Base-by-base conservation (phyloP, 2,329 filamentous ascomycete genomes). In the Aureobasidium sp. region DNA sequence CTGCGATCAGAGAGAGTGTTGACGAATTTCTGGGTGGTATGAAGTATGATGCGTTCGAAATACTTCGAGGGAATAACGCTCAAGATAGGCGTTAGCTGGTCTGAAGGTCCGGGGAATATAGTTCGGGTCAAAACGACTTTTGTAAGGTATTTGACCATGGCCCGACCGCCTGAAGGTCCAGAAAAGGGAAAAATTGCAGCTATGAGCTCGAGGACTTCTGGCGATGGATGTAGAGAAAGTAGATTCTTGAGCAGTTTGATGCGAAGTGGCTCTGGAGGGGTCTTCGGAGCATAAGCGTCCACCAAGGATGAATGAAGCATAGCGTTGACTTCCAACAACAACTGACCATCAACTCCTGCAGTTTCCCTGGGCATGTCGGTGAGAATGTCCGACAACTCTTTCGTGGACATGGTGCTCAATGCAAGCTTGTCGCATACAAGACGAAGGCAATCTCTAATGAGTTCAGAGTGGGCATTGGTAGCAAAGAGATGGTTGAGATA, bases 391-490 rank as follows among this genome's bases (percentile, higher is more conserved):
- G 49, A 27, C 11, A 67, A 23, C 35, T 64, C 60, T 3, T 60
- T 21, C 3, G 38, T 35, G 5, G 9, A 33, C 13, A 69, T 25
- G 2, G 64, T 66, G 21, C 58, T 55, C 19, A 68, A 60, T 5
- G 54, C 51, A 23, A 65, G 50, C 43, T 70, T 69, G 23, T 67
- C 65, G 2, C 53, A 43, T 3, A 67, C 42, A 31, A 61, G 45
- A 25, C 46, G 2, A 10, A 53, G 2, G 10, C 10, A 38, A 13
- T 46, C 29, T 5, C 6, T 19, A 3, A 54, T 5, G 2, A 19
- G 8, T 11, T 19, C 19, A 21, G 40, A 5, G 29, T 6, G n/a
- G n/a, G 13, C 7, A 2, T 21, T 8, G 15, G 25, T n/a, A 19
- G 15, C 7, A 11, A 29, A 33, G 1, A 54, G 23, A 15, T 35